Evolutionary conservation across 2,329 filamentous ascomycete genomes (phyloP), one percentile per base, ranked within the genome.

Genomic region (Decorospora gaudefroyi): DNA sequence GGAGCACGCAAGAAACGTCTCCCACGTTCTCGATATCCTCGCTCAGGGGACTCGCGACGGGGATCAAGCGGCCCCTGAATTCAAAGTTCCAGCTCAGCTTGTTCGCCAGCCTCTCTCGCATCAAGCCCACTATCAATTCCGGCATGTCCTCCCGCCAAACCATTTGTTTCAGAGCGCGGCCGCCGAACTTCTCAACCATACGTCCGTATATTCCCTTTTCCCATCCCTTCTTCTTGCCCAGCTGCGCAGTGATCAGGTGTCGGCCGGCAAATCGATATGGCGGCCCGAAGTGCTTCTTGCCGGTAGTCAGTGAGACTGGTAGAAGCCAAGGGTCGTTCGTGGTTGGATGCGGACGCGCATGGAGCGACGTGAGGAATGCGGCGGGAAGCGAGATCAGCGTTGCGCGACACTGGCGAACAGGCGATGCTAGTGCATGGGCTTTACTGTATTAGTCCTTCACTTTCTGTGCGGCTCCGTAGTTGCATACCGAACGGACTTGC

Each of bases 361-460:
- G 75, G 47, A 89, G 83, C 21, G 80, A 74, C 41, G 86, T 79
- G 4, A 88, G 71, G 61, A 89, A 86, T 57, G 78, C 82, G 10
- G 66, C 68, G 1, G 87, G 87, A 5, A 88, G 66, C 1, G 61
- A 59, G 0, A 65, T 61, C 0, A 58, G 49, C 1, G 83, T 82
- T 21, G 78, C 61, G 15, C 67, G 59, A 57, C 85, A 88, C 43
- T 65, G 56, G 40, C 87, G 82, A 15, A 85, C 43, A 0, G 83
- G 81, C 0, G 79, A 79, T 19, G 80, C 79, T 15, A 90, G 76
- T 5, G 83, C 80, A 30, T 76, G 76, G 3, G 86, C 85, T 87
- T 41, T n/a, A n/a, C n/a, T 17, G 21, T 28, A 12, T 13, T 21
- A 25, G 13, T 54, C 40, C 21, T 8, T 18, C 16, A 9, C 40